Percentiles rank a stretch among this genome's conserved stretches.
Conservation (phyloP, 2,329 filamentous ascomycete species). For the Talaromyces sp. region DNA sequence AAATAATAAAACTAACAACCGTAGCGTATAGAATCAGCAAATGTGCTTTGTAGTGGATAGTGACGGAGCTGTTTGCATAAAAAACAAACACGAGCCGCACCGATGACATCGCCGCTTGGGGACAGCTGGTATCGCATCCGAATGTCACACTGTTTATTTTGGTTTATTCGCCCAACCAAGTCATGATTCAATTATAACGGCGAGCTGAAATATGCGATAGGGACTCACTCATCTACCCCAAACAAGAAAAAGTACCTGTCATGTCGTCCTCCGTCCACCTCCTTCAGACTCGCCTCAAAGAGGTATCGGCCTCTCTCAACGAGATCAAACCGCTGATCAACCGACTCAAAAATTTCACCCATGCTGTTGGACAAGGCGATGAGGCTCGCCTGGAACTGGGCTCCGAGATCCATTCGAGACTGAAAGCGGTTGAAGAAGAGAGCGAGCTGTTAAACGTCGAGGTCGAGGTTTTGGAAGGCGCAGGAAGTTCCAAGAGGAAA, state of each 20-base stretch:
- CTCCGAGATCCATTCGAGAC: conserved; percentile 69
- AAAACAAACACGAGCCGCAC: not conserved
- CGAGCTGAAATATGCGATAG: not conserved
- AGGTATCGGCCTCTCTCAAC: conserved; percentile 51
- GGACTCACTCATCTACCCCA: not conserved
- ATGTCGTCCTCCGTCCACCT: conserved; percentile 33
- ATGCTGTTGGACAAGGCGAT: conserved; percentile 59
- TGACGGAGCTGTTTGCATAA: not conserved
- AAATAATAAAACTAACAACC: too few species aligned
- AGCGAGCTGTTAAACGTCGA: conserved; percentile 76
- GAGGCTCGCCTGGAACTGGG: conserved; percentile 66
- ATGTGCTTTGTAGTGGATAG: too few species aligned
- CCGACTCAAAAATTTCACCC: conserved; percentile 55
- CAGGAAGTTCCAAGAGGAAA: conserved; percentile 29
- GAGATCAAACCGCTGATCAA: conserved; percentile 51
- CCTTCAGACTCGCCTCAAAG: conserved; percentile 45
- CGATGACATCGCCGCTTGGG: not conserved
- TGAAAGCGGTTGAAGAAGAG: conserved; percentile 77
- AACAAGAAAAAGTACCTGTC: conserved; percentile 4
- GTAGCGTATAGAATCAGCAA: too few species aligned
- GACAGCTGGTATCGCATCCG: not conserved
- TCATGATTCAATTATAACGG: not conserved
- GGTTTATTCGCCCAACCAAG: not conserved
- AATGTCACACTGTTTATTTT: not conserved
- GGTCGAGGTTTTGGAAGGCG: conserved; percentile 60